phyloP scores from a whole-genome alignment of 805 yeast genomes.

The Hanseniaspora clermontiae region DNA sequence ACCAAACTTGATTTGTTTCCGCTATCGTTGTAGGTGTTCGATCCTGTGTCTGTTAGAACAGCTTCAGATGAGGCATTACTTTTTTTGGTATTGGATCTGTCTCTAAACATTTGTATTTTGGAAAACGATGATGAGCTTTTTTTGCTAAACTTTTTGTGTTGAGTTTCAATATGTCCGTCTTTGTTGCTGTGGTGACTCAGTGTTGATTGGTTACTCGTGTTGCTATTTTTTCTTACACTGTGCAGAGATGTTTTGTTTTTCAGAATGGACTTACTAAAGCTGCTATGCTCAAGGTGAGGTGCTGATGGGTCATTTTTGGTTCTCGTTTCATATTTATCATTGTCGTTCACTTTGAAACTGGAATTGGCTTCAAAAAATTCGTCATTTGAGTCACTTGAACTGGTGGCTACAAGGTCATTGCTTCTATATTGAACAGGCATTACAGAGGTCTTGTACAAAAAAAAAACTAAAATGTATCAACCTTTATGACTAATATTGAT shows the following conservation, averaged over 20 bases:
- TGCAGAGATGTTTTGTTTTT: neutral
- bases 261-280: neutral
- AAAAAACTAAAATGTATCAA: too few species aligned
- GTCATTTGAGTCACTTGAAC: conserved; percentile 14
- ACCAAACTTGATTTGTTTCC: neutral
- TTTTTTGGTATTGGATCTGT: conserved; percentile 11
- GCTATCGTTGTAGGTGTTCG: neutral
- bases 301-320: neutral
- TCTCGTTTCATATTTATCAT: neutral
- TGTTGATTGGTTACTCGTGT: conserved; percentile 9
- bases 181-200: neutral
- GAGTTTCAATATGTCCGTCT: neutral
- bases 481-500: too few species aligned
- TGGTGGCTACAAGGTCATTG: conserved; percentile 15
- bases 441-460: neutral
- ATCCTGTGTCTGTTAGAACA: neutral
- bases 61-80: conserved; percentile 11
- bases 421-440: conserved; percentile 22
- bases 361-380: conserved; percentile 14
- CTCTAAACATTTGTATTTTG: conserved; percentile 12
- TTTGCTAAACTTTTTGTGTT: neutral
- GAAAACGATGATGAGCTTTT: conserved; percentile 8
- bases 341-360: neutral
- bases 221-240: conserved; percentile 1
- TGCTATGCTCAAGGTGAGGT: neutral